Conservation (phyloP, 2,329 filamentous ascomycete genomes). For the Zalaria obscura region DNA sequence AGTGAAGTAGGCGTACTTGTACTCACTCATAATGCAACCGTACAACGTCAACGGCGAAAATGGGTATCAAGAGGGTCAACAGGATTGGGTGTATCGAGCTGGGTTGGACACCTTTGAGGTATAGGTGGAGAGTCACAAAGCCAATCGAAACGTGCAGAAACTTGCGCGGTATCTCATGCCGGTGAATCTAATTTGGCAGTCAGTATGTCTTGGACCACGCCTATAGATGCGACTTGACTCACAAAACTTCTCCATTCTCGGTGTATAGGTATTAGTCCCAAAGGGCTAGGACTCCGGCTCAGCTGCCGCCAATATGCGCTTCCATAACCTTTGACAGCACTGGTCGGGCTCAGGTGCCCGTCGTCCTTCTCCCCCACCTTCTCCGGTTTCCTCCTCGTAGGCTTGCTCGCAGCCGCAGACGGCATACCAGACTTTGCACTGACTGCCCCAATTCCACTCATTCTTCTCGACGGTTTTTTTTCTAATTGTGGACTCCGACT, state of each 20-base stretch:
- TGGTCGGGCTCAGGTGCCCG: conserved; percentile 55
- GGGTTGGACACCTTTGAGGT: conserved; percentile 64
- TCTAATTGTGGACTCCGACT: conserved; percentile 52
- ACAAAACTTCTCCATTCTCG: conserved; percentile 81
- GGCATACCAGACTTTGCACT: conserved; percentile 16
- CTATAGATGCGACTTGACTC: conserved; percentile 10
- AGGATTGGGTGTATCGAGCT: conserved; percentile 70
- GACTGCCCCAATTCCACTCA: conserved; percentile 39
- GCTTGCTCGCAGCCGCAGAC: conserved; percentile 4
- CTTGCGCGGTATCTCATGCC: conserved; percentile 93
- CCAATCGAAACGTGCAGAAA: conserved; percentile 89
- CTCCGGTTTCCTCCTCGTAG: conserved; percentile 19
- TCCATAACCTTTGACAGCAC: conserved; percentile 49
- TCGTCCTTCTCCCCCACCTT: conserved; percentile 36
- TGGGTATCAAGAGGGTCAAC: conserved; percentile 67
- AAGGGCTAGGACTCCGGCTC: conserved; percentile 79
- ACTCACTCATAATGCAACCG: conserved; percentile 57
- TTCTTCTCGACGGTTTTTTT: conserved; percentile 12
- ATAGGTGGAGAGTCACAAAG: conserved; percentile 80
- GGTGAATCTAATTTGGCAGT: conserved; percentile 44
- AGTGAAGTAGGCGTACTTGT: not conserved
- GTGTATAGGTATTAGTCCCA: conserved; percentile 91
- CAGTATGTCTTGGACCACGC: not conserved
- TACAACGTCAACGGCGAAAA: conserved; percentile 66
- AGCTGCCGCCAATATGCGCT: conserved; percentile 76